Conservation (phyloP, 2,329 filamentous ascomycete species). For the Alternaria metachromatica region DNA sequence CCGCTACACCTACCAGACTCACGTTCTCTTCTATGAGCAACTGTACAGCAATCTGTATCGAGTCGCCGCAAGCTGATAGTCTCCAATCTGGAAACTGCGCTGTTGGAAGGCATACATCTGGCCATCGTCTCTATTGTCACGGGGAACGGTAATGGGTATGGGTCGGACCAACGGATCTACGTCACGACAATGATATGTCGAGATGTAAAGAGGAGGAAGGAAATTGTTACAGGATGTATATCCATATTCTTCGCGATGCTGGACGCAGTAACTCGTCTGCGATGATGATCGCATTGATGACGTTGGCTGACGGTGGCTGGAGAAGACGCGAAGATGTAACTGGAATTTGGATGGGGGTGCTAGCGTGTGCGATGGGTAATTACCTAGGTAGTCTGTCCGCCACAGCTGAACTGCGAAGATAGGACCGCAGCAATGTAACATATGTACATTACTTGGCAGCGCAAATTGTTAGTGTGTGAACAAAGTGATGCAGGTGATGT, state of each 20-base stretch:
- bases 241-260: conserved; percentile 8
- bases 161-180: neutral
- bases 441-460: neutral
- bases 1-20: conserved; percentile 11
- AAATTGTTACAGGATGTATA: conserved; percentile 18
- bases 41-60: neutral
- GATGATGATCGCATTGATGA: conserved; percentile 10
- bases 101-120: neutral
- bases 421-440: neutral
- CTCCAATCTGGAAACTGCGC: neutral
- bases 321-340: neutral
- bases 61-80: neutral
- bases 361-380: conserved; percentile 1
- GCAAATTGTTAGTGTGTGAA: neutral
- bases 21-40: neutral
- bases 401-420: neutral
- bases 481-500: neutral
- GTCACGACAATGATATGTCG: conserved; percentile 10
- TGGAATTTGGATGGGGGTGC: neutral
- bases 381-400: conserved; percentile 2
- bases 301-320: neutral
- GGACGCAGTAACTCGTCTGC: conserved; percentile 25
- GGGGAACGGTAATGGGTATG: neutral
- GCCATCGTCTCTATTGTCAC: neutral
- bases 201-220: conserved; percentile 17